Conservation (phyloP, 352 stramenopile species). For the Pythium brachiatum region DNA sequence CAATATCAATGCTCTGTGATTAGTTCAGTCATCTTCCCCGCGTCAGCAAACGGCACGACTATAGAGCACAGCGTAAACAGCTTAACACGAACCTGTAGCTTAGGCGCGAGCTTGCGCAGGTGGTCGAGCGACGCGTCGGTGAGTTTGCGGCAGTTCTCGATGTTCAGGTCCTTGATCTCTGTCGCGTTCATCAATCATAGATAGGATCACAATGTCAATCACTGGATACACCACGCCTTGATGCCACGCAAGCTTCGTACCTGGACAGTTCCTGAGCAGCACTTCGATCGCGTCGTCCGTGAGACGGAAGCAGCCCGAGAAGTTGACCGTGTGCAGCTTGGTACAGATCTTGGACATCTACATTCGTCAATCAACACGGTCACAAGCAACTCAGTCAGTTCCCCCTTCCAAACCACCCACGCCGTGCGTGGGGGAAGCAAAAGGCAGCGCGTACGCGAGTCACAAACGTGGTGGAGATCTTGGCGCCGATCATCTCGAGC, state of each 20-base stretch:
- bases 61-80: too few species aligned
- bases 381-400: background rate
- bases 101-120: constrained; percentile 72
- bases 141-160: constrained; percentile 89
- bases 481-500: constrained; percentile 81
- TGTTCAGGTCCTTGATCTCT: constrained; percentile 88
- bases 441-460: constrained; percentile 40
- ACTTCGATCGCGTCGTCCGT: constrained; percentile 83
- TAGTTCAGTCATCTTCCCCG: too few species aligned
- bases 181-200: background rate
- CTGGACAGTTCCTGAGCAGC: constrained; percentile 75
- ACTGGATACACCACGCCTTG: too few species aligned
- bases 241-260: constrained; percentile 26
- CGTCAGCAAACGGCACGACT: too few species aligned
- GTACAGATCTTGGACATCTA: constrained; percentile 74
- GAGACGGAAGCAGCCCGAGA: constrained; percentile 86
- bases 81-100: constrained; percentile 57
- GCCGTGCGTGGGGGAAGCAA: too few species aligned
- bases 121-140: constrained; percentile 76
- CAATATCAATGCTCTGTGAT: constrained; percentile 74
- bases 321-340: constrained; percentile 84
- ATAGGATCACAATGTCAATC: too few species aligned
- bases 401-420: too few species aligned
- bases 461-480: constrained; percentile 79
- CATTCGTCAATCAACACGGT: background rate